Percentiles rank a stretch among this genome's conserved stretches.
phyloP scores from a whole-genome alignment of 1,284 basidiomycete species.

The Leccinum solheimii region DNA sequence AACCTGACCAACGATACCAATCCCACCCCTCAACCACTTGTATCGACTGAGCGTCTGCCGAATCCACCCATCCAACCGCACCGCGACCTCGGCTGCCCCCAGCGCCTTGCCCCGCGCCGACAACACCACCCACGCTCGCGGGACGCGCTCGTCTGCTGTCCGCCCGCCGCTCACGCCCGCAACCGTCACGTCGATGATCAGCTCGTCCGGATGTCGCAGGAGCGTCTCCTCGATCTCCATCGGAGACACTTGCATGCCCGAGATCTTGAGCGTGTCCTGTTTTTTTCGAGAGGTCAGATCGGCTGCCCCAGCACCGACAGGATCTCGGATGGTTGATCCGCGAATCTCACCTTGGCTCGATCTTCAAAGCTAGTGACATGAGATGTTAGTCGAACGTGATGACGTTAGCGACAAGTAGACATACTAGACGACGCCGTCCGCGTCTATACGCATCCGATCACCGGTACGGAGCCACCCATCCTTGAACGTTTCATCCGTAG shows the following conservation, averaged over 20 bases:
- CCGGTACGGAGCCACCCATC: constrained; percentile 74
- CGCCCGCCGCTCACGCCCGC: constrained; percentile 70
- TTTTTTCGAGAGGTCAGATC: constrained; percentile 6
- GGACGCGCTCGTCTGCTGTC: constrained; percentile 65
- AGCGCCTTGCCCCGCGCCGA: constrained; percentile 49
- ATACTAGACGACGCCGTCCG: constrained; percentile 63
- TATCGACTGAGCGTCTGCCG: constrained; percentile 62
- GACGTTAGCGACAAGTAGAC: constrained; percentile 22
- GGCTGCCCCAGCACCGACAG: not conserved
- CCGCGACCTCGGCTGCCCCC: constrained; percentile 45
- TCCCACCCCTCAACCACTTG: constrained; percentile 71
- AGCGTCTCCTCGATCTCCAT: constrained; percentile 69
- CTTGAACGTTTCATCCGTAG: constrained; percentile 64
- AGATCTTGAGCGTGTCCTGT: constrained; percentile 72
- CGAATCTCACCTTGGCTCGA: constrained; percentile 28
- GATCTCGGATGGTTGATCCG: not conserved
- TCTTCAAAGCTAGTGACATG: constrained; percentile 26
- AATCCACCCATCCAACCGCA: constrained; percentile 58
- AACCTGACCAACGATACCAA: constrained; percentile 62
- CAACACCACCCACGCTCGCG: constrained; percentile 73
- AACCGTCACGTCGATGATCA: constrained; percentile 63
- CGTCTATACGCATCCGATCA: constrained; percentile 62
- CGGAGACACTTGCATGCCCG: constrained; percentile 73
- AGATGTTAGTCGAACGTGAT: not conserved
- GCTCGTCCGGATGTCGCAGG: constrained; percentile 54